Percentiles rank a stretch among this genome's conserved stretches.
phyloP scores from a whole-genome alignment of 345 rosid genomes.

The Gossypium herbaceum region DNA sequence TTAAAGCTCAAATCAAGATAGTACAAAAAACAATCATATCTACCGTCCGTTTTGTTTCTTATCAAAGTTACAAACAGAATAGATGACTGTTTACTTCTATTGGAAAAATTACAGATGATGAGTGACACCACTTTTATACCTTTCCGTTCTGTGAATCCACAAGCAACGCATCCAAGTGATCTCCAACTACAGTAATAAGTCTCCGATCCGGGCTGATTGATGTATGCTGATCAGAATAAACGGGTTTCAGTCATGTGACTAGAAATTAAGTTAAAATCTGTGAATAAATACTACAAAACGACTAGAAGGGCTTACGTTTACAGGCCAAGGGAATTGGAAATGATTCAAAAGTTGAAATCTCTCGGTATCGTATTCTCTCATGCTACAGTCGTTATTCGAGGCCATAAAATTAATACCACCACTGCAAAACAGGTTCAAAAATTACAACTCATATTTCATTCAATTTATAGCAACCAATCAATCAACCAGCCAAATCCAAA shows the following conservation, averaged over 20 bases:
- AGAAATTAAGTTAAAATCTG: neutral
- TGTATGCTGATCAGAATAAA: conserved; percentile 45
- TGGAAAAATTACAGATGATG: neutral
- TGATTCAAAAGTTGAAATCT: conserved; percentile 48
- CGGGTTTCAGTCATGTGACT: neutral
- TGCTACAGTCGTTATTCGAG: conserved; percentile 50
- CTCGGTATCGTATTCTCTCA: conserved; percentile 53
- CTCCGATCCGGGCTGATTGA: conserved; percentile 53
- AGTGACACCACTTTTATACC: conserved; percentile 25
- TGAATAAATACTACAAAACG: neutral
- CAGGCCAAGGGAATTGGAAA: conserved; percentile 53
- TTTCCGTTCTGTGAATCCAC: conserved; percentile 55
- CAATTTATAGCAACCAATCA: neutral
- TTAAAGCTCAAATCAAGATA: neutral
- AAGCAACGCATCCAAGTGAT: conserved; percentile 48
- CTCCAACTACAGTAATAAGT: conserved; percentile 47
- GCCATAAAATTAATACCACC: conserved; percentile 54
- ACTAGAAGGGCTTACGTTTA: conserved; percentile 40
- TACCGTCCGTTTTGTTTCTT: neutral
- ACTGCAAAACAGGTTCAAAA: conserved; percentile 29
- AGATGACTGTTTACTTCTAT: neutral
- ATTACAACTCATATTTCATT: neutral
- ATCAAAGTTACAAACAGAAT: neutral
- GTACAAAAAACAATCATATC: too few relatives aligned
- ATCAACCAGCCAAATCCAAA: neutral